Percentiles rank a stretch among this genome's conserved stretches.
phyloP scores from a whole-genome alignment of 306 rosid genomes.

The Ceratonia siliqua region DNA sequence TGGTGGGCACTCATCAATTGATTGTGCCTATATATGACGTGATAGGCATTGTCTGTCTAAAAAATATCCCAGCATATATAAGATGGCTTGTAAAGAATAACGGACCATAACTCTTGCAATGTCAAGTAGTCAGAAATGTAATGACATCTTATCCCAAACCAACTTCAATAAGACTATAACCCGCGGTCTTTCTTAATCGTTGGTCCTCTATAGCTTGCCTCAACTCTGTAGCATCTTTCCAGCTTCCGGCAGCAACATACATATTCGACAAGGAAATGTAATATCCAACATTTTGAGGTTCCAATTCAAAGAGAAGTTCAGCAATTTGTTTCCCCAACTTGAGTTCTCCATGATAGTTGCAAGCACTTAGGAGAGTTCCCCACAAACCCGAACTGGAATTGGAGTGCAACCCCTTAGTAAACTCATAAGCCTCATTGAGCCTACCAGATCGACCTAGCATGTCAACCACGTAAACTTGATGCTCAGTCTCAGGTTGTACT shows the following conservation, averaged over 20 bases:
- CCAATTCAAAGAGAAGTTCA: constrained; percentile 47
- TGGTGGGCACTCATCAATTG: too few relatives aligned
- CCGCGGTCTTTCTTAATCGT: constrained; percentile 46
- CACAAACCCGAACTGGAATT: constrained; percentile 49
- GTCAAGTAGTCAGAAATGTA: not conserved
- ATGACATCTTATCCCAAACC: constrained; percentile 28
- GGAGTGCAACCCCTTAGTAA: constrained; percentile 35
- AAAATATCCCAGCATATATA: too few relatives aligned
- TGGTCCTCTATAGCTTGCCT: constrained; percentile 39
- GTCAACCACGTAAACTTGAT: constrained; percentile 54
- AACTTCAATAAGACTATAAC: constrained; percentile 53
- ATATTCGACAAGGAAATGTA: constrained; percentile 60
- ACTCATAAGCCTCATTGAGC: constrained; percentile 49
- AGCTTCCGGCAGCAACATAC: constrained; percentile 66
- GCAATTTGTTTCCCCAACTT: constrained; percentile 54
- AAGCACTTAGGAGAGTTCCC: constrained; percentile 62
- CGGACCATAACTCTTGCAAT: not conserved
- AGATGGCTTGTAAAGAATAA: not conserved
- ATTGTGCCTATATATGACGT: too few relatives aligned
- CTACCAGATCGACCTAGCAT: constrained; percentile 62
- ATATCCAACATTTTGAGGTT: constrained; percentile 62
- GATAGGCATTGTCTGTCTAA: too few relatives aligned
- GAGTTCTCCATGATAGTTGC: constrained; percentile 63
- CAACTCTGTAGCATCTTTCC: constrained; percentile 61
- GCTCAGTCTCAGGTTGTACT: constrained; percentile 53